Percentiles rank a stretch among this genome's conserved stretches.
These are phyloP conservation scores for Rhodotorula mucilaginosa DNA, from an alignment of 1,284 basidiomycete species.

Conservation along the genomic window DNA sequence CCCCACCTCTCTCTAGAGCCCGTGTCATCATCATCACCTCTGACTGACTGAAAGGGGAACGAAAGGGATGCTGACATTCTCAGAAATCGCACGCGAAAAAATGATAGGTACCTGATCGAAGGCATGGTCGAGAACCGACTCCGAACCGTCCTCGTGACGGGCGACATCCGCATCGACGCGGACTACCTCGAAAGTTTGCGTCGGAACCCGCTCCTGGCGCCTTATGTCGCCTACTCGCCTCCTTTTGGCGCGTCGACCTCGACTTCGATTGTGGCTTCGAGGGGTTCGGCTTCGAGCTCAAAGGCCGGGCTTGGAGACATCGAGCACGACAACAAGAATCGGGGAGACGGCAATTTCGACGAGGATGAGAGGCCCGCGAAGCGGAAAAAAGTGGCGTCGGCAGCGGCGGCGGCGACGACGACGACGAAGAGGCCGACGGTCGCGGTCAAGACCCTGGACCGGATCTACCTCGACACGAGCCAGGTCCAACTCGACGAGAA, in stretches of 20 bases:
- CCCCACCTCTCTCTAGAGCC: background rate
- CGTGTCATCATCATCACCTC: background rate
- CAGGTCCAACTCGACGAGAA: slow-evolving; percentile 43
- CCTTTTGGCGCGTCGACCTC: background rate
- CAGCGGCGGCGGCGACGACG: background rate
- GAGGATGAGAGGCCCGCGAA: no score
- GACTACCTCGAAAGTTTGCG: slow-evolving; percentile 68
- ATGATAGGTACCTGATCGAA: slow-evolving; percentile 76
- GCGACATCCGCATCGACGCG: slow-evolving; percentile 83
- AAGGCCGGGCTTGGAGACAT: no score
- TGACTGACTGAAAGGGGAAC: no score
- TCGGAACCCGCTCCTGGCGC: slow-evolving; percentile 62
- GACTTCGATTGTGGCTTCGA: background rate
- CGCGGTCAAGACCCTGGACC: slow-evolving; percentile 10
- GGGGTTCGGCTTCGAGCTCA: background rate
- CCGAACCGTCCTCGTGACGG: slow-evolving; percentile 76
- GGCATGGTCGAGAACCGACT: slow-evolving; percentile 56
- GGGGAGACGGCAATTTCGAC: no score
- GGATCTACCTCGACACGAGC: slow-evolving; percentile 38
- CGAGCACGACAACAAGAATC: no score
- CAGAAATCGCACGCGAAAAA: background rate
- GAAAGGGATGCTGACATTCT: background rate
- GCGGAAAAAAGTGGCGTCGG: background rate
- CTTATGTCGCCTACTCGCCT: background rate
- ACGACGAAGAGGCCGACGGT: background rate